A percentile compares a stretch with the other conserved stretches of the same genome.
Conservation (phyloP, 1,284 basidiomycete genomes). For the Coniferiporia sulphurascens region DNA sequence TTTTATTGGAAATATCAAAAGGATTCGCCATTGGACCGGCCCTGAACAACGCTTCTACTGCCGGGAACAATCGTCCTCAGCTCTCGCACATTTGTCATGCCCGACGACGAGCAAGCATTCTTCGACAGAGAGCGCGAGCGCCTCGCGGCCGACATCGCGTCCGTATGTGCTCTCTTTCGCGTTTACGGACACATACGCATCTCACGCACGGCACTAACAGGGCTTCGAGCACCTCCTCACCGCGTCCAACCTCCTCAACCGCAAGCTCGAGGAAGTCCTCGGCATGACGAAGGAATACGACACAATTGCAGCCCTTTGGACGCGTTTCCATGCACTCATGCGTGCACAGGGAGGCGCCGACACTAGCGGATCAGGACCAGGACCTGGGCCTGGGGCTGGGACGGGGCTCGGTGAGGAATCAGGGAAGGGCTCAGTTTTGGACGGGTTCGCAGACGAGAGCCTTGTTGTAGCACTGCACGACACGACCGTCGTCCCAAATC, state of each 20-base stretch:
- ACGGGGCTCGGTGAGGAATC: conserved; percentile 20
- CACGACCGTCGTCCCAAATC: conserved; percentile 3
- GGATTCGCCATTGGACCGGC: background rate
- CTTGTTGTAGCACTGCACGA: conserved; percentile 16
- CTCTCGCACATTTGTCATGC: conserved; percentile 6
- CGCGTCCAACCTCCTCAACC: conserved; percentile 84
- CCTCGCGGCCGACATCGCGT: conserved; percentile 65
- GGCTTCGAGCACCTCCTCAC: conserved; percentile 87
- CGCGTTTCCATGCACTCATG: conserved; percentile 78
- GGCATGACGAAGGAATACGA: conserved; percentile 92
- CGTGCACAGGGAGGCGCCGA: conserved; percentile 39
- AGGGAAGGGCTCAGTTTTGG: too few species aligned
- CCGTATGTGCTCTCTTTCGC: conserved; percentile 38
- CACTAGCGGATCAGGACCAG: background rate
- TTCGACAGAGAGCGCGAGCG: conserved; percentile 76
- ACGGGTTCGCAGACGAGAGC: conserved; percentile 28
- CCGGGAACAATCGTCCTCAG: background rate
- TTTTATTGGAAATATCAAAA: background rate
- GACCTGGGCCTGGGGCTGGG: conserved; percentile 36
- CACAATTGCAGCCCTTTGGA: conserved; percentile 86
- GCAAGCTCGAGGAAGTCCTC: conserved; percentile 88
- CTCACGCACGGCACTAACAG: conserved; percentile 39
- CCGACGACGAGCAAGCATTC: conserved; percentile 38
- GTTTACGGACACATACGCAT: background rate
- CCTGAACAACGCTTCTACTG: background rate